phyloP scores from a whole-genome alignment of 352 stramenopile species.

The Elongisporangium undulatum region DNA sequence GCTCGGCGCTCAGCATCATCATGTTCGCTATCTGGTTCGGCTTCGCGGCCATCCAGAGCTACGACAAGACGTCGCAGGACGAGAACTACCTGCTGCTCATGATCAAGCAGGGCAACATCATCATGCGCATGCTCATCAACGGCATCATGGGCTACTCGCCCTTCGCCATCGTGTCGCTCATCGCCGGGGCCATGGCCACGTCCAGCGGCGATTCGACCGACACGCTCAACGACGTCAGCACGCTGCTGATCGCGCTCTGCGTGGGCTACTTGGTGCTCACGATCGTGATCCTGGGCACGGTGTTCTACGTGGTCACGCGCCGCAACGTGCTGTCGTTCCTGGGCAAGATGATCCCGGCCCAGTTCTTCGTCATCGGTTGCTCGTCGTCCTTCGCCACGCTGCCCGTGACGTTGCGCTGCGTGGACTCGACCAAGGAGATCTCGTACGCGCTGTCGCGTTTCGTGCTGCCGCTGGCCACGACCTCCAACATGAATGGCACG shows the following conservation, averaged over 20 bases:
- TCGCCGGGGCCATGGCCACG: conserved; percentile 51
- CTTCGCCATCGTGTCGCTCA: conserved; percentile 68
- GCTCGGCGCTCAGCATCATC: conserved; percentile 64
- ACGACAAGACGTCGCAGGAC: conserved; percentile 35
- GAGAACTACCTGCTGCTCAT: conserved; percentile 69
- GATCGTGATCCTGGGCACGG: conserved; percentile 45
- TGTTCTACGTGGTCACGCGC: conserved; percentile 49
- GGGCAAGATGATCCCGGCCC: conserved; percentile 58
- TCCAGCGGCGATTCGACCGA: conserved; percentile 38
- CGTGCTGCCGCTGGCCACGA: conserved; percentile 61
- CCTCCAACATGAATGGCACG: conserved; percentile 70
- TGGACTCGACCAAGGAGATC: conserved; percentile 61
- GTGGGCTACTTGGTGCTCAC: conserved; percentile 22
- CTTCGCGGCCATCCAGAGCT: conserved; percentile 55
- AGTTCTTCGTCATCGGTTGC: conserved; percentile 75
- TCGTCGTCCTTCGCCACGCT: conserved; percentile 79
- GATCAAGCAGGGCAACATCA: conserved; percentile 58
- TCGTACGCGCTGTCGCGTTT: conserved; percentile 57
- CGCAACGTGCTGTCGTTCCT: conserved; percentile 69
- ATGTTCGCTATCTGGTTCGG: conserved; percentile 69
- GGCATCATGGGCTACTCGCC: conserved; percentile 62
- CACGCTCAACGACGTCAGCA: conserved; percentile 43
- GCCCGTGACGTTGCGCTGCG: conserved; percentile 70
- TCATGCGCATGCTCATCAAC: conserved; percentile 71
- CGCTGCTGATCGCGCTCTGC: conserved; percentile 33